These are phyloP conservation scores for Kazachstania kunashirensis DNA, from an alignment of 805 yeast genomes.

Conservation along the genomic window DNA sequence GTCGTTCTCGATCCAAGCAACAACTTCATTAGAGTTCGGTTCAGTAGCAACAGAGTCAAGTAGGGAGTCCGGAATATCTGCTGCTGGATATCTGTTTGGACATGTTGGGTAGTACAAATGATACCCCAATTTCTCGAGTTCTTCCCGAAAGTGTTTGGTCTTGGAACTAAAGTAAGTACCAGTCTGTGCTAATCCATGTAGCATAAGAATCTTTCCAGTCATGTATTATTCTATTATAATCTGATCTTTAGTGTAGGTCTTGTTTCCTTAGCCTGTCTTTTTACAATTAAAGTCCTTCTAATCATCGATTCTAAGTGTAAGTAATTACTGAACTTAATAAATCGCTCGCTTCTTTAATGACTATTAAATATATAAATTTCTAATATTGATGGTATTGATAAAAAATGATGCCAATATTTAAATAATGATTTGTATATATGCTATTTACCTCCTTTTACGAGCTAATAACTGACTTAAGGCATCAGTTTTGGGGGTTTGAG, in stretches of 20 bases:
- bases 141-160: constrained; percentile 74
- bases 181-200: constrained; percentile 86
- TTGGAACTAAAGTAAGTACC: constrained; percentile 74
- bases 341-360: too few relatives aligned
- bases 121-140: constrained; percentile 47
- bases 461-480: constrained; percentile 22
- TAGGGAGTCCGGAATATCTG: constrained; percentile 53
- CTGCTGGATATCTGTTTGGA: constrained; percentile 51
- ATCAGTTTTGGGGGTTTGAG: constrained; percentile 27
- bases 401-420: too few relatives aligned
- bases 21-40: constrained; percentile 22
- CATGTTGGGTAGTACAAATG: constrained; percentile 69
- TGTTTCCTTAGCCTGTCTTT: too few relatives aligned
- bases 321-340: too few relatives aligned
- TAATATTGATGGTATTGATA: too few relatives aligned
- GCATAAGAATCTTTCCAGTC: constrained; percentile 52
- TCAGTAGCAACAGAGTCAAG: constrained; percentile 21
- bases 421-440: not conserved
- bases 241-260: too few relatives aligned
- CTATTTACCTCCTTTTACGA: constrained; percentile 16
- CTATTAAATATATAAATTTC: too few relatives aligned
- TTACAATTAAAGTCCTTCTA: too few relatives aligned
- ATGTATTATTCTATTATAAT: too few relatives aligned
- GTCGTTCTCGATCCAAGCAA: constrained; percentile 61
- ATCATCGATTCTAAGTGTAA: too few relatives aligned